Evolutionary conservation across 371 early-diverging fungal genomes (phyloP).

Genomic region (Mucor indicus): DNA sequence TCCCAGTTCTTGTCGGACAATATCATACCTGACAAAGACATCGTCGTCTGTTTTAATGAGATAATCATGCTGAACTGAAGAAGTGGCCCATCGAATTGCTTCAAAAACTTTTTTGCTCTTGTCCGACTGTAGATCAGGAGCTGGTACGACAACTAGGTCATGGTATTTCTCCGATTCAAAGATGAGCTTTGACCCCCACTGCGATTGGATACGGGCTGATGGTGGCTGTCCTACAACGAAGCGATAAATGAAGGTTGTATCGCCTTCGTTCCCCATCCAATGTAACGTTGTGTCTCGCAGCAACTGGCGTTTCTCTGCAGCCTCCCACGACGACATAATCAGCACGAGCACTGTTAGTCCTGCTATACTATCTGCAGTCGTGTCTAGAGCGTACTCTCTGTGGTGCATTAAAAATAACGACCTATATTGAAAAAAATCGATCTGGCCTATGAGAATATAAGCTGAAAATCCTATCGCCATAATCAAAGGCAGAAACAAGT

Average conservation of each 20-base stretch:
- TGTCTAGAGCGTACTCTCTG: conserved; percentile 18
- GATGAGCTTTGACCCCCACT: conserved; percentile 36
- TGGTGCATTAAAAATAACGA: conserved; percentile 36
- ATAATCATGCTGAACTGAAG: conserved; percentile 48
- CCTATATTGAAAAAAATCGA: conserved; percentile 43
- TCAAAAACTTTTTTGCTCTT: conserved; percentile 54
- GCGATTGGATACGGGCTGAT: conserved; percentile 33
- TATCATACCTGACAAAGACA: conserved; percentile 61
- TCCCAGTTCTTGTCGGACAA: conserved; percentile 34
- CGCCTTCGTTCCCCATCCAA: conserved; percentile 18
- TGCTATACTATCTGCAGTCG: too few species aligned
- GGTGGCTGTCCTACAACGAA: conserved; percentile 61
- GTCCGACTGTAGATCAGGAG: conserved; percentile 49
- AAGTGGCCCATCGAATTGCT: conserved; percentile 45
- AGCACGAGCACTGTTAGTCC: conserved; percentile 37
- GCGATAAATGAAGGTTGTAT: conserved; percentile 33
- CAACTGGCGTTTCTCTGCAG: conserved; percentile 34
- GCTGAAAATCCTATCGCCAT: conserved; percentile 50
- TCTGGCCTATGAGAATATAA: conserved; percentile 46
- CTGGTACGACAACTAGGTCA: conserved; percentile 56
- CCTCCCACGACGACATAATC: conserved; percentile 57
- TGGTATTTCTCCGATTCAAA: conserved; percentile 44
- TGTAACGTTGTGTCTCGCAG: conserved; percentile 45
- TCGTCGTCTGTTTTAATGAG: conserved; percentile 63
- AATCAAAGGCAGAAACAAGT: conserved; percentile 49